phyloP scores from a whole-genome alignment of 2,329 filamentous ascomycete genomes.

The Cladophialophora exuberans region DNA sequence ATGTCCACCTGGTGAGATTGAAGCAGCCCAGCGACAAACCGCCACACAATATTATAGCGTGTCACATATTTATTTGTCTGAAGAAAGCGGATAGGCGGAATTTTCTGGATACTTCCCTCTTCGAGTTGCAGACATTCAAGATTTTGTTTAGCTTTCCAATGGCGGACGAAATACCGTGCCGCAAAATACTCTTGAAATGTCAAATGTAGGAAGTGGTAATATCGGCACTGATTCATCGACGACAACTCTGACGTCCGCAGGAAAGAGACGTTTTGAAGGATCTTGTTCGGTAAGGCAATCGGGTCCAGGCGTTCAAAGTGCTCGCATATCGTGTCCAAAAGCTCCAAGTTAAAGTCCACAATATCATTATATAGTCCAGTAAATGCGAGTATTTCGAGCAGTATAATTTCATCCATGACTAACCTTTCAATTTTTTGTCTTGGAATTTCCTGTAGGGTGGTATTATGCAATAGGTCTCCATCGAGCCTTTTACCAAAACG shows the following conservation, averaged over 20 bases:
- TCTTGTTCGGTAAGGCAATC: no score
- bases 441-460: no score
- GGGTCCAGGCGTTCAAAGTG: no score
- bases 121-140: constrained; percentile 20
- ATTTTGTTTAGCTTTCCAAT: neutral
- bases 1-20: neutral
- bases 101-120: neutral
- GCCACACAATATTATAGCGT: constrained; percentile 48
- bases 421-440: no score
- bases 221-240: neutral
- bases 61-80: constrained; percentile 43
- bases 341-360: neutral
- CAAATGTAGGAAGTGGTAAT: constrained; percentile 4
- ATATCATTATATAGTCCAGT: neutral
- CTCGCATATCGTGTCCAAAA: neutral
- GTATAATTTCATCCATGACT: no score
- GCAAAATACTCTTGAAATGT: constrained; percentile 6
- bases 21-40: constrained; percentile 48
- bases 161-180: constrained; percentile 1
- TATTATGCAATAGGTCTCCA: no score
- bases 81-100: constrained; percentile 32
- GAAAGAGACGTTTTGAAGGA: neutral
- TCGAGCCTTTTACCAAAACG: neutral
- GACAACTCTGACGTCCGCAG: neutral
- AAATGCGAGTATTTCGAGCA: neutral